Base-by-base conservation (phyloP, 2,329 filamentous ascomycete species). In the Fusarium pseudonygamai region DNA sequence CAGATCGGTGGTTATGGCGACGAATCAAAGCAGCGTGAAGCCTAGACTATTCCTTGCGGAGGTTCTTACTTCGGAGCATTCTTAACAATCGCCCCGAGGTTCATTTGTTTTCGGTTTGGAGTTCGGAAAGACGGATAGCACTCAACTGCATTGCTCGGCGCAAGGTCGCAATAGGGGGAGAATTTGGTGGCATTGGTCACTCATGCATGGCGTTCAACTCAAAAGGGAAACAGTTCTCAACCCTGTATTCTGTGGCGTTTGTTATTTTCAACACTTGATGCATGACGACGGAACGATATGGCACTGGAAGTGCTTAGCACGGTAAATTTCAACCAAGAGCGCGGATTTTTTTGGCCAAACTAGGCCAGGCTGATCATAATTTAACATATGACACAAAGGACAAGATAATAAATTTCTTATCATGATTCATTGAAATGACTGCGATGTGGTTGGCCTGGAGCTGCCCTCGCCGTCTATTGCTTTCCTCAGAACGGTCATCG, bases 401-500 rank as follows among this genome's bases (percentile, higher is more conserved):
- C 36, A n/a, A 24, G 20, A 56, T 18, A 46, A 40, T 22, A 22
- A 18, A 37, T n/a, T 32, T n/a, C 24, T n/a, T 11, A 45, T 37
- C 15, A 45, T 30, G 22, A 32, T 50, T 26, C 32, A 52, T 37
- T 61, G 45, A 9, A 49, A 52, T 60, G 37, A 47, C 53, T 72
- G 67, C 20, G 67, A 65, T 22, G 68, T 40, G n/a, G 69, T 75
- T 56, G 65, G 69, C 32, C 71, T 74, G 67, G 74, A 37, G 72
- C 71, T 55, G 61, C 71, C 64, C 57, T 62, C 79, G 28, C 78
- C 79, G 37, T 82, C 79, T 76, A 81, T 83, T 39, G 83, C 81
- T 67, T 84, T 88, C 82, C 90, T 91, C 75, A 96, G 82, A 57
- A 92, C 90, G 79, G 92, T 94, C 89, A 96, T 94, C 3, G 93